Evolutionary conservation across 129 eudicot species (phyloP).

Genomic region (Centrapalus pauciflorus): DNA sequence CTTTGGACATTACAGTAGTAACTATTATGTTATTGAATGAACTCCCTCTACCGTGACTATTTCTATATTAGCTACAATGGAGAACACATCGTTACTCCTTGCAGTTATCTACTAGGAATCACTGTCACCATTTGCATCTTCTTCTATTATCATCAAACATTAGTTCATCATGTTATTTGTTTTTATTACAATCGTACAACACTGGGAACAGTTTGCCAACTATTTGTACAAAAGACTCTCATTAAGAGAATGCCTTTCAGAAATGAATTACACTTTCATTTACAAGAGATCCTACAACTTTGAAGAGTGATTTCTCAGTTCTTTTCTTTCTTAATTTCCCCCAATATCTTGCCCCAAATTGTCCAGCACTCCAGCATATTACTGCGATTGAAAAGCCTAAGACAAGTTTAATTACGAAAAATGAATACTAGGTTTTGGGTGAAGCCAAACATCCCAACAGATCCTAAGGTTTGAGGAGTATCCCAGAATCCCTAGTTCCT

Average conservation of each 20-base stretch:
- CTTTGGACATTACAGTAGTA: constrained; percentile 1
- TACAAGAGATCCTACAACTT: not conserved
- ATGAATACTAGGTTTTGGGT: not conserved
- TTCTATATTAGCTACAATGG: not conserved
- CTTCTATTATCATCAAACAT: not conserved
- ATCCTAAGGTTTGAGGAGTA: not conserved
- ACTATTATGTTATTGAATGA: not conserved
- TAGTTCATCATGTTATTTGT: not conserved
- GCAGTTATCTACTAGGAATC: not conserved
- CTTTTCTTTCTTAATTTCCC: not conserved
- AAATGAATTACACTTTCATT: not conserved
- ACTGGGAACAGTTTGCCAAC: not conserved
- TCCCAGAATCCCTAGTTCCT: not conserved
- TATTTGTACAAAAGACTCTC: not conserved
- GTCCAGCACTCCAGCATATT: not conserved
- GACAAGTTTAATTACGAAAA: not conserved
- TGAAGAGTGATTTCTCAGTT: not conserved
- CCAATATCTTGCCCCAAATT: not conserved
- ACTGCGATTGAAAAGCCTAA: not conserved
- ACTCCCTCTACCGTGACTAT: not conserved
- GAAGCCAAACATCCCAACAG: not conserved
- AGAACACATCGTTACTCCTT: not conserved
- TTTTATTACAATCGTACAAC: not conserved
- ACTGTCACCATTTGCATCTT: too few relatives aligned
- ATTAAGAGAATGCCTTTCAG: not conserved